Evolutionary conservation across 2,329 filamentous ascomycete species (phyloP).

Genomic region (Dichotomopilus funicola): DNA sequence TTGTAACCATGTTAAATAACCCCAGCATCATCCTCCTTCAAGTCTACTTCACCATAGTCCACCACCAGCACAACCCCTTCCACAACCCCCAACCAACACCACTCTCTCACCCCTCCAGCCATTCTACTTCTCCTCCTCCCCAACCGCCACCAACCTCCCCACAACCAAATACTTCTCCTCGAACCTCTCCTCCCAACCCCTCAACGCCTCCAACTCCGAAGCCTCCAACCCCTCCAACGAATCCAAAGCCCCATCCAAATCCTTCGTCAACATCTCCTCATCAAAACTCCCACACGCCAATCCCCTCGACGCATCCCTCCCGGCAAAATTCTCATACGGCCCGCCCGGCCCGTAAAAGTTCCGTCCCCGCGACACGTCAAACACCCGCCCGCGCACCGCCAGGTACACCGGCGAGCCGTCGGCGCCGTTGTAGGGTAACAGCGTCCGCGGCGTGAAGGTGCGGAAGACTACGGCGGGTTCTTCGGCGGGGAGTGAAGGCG

Average conservation of each 20-base stretch:
- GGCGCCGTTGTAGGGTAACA: constrained; percentile 79
- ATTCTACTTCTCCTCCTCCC: constrained; percentile 28
- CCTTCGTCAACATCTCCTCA: constrained; percentile 87
- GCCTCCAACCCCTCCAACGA: constrained; percentile 61
- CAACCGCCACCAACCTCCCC: constrained; percentile 64
- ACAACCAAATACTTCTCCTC: constrained; percentile 93
- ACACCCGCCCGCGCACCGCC: constrained; percentile 83
- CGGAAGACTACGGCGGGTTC: constrained; percentile 56
- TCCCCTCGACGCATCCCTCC: constrained; percentile 81
- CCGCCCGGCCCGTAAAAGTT: constrained; percentile 97
- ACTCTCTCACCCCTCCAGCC: neutral
- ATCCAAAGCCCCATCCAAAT: constrained; percentile 78
- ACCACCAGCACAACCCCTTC: neutral
- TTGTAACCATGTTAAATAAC: too few species aligned
- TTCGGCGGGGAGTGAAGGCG: constrained; percentile 39
- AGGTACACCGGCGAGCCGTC: constrained; percentile 73
- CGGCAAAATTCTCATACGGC: constrained; percentile 93
- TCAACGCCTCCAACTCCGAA: constrained; percentile 76
- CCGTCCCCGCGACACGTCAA: constrained; percentile 78
- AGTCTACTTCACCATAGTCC: neutral
- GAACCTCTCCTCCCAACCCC: constrained; percentile 92
- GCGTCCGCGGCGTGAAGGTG: constrained; percentile 68
- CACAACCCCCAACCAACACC: neutral
- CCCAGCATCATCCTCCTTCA: too few species aligned
- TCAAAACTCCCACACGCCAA: constrained; percentile 91